Evolutionary conservation across 2,329 filamentous ascomycete species (phyloP).

Genomic region (Diaporthe citriasiana): DNA sequence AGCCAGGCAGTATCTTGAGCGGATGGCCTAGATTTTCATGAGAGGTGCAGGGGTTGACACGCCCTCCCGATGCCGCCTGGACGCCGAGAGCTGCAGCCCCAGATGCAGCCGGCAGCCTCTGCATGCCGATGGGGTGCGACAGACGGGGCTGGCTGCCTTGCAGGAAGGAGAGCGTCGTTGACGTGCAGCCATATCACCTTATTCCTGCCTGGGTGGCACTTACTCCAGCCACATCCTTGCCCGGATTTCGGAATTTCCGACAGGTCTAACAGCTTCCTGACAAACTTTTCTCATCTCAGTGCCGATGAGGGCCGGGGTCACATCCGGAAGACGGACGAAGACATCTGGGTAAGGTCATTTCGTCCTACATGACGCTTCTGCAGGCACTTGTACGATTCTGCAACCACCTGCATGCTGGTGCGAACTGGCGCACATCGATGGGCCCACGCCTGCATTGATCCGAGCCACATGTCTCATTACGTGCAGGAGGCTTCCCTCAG

Average conservation of each 20-base stretch:
- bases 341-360: slow-evolving; percentile 31
- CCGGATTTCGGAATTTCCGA: slow-evolving; percentile 20
- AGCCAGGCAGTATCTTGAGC: background rate
- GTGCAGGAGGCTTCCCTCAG: slow-evolving; percentile 26
- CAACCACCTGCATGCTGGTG: slow-evolving; percentile 29
- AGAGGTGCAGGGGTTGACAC: background rate
- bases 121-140: slow-evolving; percentile 12
- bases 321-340: background rate
- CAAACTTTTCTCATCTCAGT: background rate
- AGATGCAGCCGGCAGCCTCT: slow-evolving; percentile 10
- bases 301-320: slow-evolving; percentile 10
- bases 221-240: background rate
- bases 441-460: slow-evolving; percentile 33
- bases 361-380: slow-evolving; percentile 23
- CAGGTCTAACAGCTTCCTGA: background rate
- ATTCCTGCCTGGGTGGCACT: background rate
- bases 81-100: background rate
- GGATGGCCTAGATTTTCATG: background rate
- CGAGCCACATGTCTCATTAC: slow-evolving; percentile 33
- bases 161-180: slow-evolving; percentile 30
- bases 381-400: slow-evolving; percentile 35
- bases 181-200: slow-evolving; percentile 13
- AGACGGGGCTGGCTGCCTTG: slow-evolving; percentile 19
- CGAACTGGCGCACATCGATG: slow-evolving; percentile 4
- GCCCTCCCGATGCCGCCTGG: background rate